A percentile compares a stretch with the other conserved stretches of the same genome.
phyloP scores from a whole-genome alignment of 257 asterid genomes.

The Solanum raphanifolium region DNA sequence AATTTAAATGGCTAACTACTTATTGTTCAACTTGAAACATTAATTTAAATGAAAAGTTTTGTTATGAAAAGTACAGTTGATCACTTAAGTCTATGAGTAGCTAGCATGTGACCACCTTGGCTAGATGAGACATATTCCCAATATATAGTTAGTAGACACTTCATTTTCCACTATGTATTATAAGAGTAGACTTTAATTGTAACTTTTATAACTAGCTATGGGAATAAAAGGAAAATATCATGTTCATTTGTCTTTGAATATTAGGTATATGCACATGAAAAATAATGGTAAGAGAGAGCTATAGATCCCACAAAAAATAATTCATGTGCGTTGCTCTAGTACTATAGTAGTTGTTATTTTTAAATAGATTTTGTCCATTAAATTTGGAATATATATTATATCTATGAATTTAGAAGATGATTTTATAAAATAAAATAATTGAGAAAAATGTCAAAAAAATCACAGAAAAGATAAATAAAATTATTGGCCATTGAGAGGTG shows the following conservation, averaged over 20 bases:
- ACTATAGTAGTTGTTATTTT: not conserved
- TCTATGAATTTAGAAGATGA: no score
- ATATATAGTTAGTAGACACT: not conserved
- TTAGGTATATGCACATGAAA: not conserved
- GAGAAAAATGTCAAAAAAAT: no score
- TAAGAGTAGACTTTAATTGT: not conserved
- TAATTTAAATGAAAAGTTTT: not conserved
- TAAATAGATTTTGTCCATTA: not conserved
- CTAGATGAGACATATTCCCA: not conserved
- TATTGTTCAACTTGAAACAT: not conserved
- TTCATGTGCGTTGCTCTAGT: not conserved
- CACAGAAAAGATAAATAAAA: no score
- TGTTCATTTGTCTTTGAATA: not conserved
- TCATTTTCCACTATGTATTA: not conserved
- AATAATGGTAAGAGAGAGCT: not conserved
- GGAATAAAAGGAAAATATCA: not conserved
- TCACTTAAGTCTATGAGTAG: not conserved
- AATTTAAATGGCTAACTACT: not conserved
- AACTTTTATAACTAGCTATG: not conserved
- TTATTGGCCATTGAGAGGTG: no score
- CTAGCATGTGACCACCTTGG: not conserved
- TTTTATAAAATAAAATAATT: no score
- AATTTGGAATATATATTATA: not conserved
- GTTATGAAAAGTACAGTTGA: not conserved
- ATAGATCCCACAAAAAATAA: not conserved